These are phyloP conservation scores for Betula pendula DNA, from an alignment of 306 rosid species.

Conservation along the genomic window DNA sequence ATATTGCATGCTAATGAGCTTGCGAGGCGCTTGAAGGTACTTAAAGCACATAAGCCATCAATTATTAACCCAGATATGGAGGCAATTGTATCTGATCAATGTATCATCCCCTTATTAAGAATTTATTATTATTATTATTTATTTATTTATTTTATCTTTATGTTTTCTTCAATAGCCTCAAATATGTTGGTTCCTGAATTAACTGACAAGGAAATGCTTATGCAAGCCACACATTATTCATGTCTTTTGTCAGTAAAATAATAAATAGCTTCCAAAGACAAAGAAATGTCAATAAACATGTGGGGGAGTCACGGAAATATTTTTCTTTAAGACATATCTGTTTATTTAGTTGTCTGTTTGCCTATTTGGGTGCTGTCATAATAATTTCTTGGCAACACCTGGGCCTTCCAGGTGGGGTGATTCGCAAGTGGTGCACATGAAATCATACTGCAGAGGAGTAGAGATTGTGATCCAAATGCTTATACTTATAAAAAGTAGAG, in stretches of 20 bases:
- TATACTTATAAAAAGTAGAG: neutral
- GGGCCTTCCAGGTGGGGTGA: neutral
- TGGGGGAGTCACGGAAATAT: neutral
- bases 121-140: neutral
- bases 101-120: neutral
- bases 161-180: neutral
- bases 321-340: neutral
- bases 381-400: neutral
- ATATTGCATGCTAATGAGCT: slow-evolving; percentile 81
- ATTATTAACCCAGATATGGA: neutral
- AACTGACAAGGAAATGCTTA: neutral
- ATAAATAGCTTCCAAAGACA: neutral
- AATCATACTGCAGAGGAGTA: neutral
- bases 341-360: neutral
- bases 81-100: neutral
- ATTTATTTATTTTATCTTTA: neutral
- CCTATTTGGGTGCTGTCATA: neutral
- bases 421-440: neutral
- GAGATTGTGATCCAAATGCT: neutral
- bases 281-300: neutral
- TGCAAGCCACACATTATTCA: neutral
- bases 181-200: neutral
- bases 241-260: neutral
- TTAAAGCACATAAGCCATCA: slow-evolving; percentile 9
- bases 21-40: slow-evolving; percentile 76